These are phyloP conservation scores for Sophora flavescens DNA, from an alignment of 306 rosid species.

Conservation along the genomic window DNA sequence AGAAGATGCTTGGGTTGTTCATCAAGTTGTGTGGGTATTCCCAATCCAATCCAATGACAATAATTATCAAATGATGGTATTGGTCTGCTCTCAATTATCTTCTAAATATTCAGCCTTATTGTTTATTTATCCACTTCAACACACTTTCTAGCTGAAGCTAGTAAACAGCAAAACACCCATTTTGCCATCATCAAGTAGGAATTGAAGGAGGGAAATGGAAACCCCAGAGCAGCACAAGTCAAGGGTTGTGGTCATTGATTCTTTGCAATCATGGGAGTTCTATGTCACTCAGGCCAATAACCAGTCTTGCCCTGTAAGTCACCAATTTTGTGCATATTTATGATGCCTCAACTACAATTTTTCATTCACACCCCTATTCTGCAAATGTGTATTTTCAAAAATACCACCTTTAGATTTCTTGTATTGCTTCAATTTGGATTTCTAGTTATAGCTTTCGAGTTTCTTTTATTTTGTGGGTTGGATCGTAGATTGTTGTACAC, in stretches of 20 bases:
- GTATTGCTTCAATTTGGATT: slow-evolving; percentile 7
- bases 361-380: background rate
- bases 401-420: background rate
- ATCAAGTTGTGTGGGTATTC: slow-evolving; percentile 26
- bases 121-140: background rate
- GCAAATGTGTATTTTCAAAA: slow-evolving; percentile 27
- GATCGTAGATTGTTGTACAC: slow-evolving; percentile 76
- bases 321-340: background rate
- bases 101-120: background rate
- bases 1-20: slow-evolving; percentile 23
- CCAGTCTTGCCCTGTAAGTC: slow-evolving; percentile 69
- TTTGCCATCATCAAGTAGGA: slow-evolving; percentile 1
- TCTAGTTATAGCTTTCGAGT: background rate
- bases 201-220: slow-evolving; percentile 51
- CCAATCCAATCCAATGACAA: slow-evolving; percentile 26
- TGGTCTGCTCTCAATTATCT: slow-evolving; percentile 17
- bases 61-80: slow-evolving; percentile 34
- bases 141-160: slow-evolving; percentile 5
- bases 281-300: slow-evolving; percentile 60
- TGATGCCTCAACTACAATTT: background rate
- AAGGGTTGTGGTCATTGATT: slow-evolving; percentile 67
- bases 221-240: slow-evolving; percentile 50
- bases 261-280: slow-evolving; percentile 79
- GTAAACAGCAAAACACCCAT: background rate
- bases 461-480: slow-evolving; percentile 37